Conservation (phyloP, 163 green algal genomes). For the Picocystis sp. region DNA sequence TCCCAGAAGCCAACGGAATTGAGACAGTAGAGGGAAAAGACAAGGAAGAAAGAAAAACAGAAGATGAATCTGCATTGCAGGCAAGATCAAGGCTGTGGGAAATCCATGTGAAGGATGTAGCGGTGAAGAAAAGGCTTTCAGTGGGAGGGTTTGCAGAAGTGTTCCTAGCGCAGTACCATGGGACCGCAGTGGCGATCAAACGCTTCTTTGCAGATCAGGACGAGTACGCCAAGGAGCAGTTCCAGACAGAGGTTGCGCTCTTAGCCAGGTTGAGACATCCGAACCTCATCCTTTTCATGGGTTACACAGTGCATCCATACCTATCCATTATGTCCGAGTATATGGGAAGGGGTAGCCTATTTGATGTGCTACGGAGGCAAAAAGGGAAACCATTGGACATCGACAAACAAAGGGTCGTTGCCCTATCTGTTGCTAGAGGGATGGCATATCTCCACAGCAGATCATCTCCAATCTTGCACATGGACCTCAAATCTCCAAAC, state of each 20-base stretch:
- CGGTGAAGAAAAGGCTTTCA: conserved; percentile 14
- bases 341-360: conserved; percentile 23
- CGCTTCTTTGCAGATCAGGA: conserved; percentile 34
- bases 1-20: too few species aligned
- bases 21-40: too few species aligned
- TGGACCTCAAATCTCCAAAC: conserved; percentile 72
- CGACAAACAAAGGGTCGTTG: conserved; percentile 17
- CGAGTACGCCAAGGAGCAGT: conserved; percentile 22
- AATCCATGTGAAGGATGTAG: too few species aligned
- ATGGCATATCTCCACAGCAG: conserved; percentile 69
- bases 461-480: conserved; percentile 66
- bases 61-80: too few species aligned
- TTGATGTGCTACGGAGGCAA: conserved; percentile 10
- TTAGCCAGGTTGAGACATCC: conserved; percentile 38
- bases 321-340: conserved; percentile 31
- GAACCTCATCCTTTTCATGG: conserved; percentile 47
- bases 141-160: conserved; percentile 55
- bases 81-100: too few species aligned
- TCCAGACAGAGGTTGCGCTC: conserved; percentile 32
- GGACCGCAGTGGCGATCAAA: conserved; percentile 48
- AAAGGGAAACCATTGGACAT: conserved; percentile 14
- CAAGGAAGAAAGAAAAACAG: too few species aligned
- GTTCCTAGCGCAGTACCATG: conserved; percentile 45
- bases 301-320: conserved; percentile 24
- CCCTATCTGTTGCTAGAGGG: conserved; percentile 31